Conservation (phyloP, 305 asterid genomes). For the Solanum chacoense region DNA sequence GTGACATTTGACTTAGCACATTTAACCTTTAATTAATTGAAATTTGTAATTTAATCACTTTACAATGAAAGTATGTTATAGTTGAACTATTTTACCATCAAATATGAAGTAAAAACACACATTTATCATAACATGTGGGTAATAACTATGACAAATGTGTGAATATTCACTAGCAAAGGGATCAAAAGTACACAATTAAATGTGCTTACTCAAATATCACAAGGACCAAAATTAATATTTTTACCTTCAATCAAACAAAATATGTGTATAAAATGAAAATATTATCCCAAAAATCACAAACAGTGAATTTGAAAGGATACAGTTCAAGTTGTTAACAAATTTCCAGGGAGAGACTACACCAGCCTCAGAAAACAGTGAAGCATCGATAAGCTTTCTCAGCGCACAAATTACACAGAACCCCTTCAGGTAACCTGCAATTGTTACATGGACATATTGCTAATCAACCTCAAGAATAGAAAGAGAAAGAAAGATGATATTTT, state of each 20-base stretch:
- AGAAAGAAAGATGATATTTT: neutral
- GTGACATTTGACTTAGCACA: neutral
- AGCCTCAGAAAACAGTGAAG: conserved; percentile 22
- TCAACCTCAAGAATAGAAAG: neutral
- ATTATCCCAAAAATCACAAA: neutral
- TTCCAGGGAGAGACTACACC: conserved; percentile 31
- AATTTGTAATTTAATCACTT: neutral
- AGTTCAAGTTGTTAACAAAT: conserved; percentile 50
- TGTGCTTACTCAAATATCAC: neutral
- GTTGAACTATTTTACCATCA: neutral
- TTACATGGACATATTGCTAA: neutral
- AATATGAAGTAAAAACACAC: neutral
- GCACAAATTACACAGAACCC: conserved; percentile 44
- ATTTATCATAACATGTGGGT: neutral
- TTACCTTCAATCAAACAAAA: neutral
- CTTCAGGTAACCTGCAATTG: conserved; percentile 34
- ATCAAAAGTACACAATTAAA: neutral
- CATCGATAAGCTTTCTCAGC: conserved; percentile 35
- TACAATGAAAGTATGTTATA: neutral
- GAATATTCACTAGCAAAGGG: neutral
- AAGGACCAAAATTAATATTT: neutral
- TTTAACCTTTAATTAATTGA: neutral
- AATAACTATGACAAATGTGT: neutral
- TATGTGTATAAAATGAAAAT: neutral
- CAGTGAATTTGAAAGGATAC: conserved; percentile 46